Evolutionary conservation across 768 basidiomycete genomes (phyloP).

Genomic region (Agrocybe pediades): DNA sequence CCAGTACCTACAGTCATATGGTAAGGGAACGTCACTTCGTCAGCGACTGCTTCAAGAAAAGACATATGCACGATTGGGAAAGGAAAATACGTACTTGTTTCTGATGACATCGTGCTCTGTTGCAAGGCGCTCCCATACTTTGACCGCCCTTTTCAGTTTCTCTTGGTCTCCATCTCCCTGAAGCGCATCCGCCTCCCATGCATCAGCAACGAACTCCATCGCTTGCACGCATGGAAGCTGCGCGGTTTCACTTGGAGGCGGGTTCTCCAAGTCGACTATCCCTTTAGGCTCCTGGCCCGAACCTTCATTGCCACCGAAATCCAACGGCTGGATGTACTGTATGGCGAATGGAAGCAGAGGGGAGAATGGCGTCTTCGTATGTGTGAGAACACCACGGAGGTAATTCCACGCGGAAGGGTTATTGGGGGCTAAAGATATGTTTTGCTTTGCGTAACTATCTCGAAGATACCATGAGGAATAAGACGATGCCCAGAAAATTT

Average conservation of each 20-base stretch:
- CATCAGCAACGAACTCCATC: conserved; percentile 85
- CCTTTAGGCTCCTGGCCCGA: conserved; percentile 24
- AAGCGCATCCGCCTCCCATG: conserved; percentile 49
- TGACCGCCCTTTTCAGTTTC: conserved; percentile 44
- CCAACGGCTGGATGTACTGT: conserved; percentile 48
- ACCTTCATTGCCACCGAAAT: conserved; percentile 31
- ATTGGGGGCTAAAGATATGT: conserved; percentile 85
- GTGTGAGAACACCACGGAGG: conserved; percentile 79
- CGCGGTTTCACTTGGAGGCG: conserved; percentile 62
- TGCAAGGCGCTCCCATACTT: conserved; percentile 72
- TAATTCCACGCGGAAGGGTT: conserved; percentile 98
- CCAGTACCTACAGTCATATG: conserved; percentile 63
- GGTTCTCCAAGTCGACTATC: conserved; percentile 76
- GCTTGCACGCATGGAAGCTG: conserved; percentile 79
- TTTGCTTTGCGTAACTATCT: conserved; percentile 75
- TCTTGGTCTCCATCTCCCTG: conserved; percentile 32
- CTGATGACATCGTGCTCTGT: conserved; percentile 73
- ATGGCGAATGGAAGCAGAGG: conserved; percentile 58
- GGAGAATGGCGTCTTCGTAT: conserved; percentile 59
- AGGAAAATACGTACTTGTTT: conserved; percentile 54
- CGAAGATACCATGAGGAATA: not conserved
- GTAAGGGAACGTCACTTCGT: too few relatives aligned
- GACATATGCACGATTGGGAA: not conserved
- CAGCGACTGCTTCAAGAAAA: not conserved
- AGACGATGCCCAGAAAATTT: not conserved